Conservation (phyloP, 805 yeast genomes). For the Candida peoriensis region DNA sequence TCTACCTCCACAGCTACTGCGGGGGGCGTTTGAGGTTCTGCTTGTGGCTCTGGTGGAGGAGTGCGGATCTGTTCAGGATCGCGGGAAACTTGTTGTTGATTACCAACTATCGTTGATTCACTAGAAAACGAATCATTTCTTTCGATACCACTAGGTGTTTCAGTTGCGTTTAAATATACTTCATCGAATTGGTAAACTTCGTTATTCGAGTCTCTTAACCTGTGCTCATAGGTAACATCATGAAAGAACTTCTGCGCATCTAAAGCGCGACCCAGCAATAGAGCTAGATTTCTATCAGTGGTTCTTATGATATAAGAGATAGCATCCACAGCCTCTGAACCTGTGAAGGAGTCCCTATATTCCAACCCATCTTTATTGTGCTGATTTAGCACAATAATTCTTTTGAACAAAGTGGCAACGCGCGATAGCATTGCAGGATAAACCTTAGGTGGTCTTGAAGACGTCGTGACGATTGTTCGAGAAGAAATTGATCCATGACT, state of each 20-base stretch:
- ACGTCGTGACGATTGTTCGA: conserved; percentile 44
- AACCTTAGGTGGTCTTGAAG: conserved; percentile 53
- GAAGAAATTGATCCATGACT: conserved; percentile 19
- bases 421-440: conserved; percentile 87
- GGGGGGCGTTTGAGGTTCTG: conserved; percentile 4
- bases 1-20: conserved; percentile 19
- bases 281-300: conserved; percentile 84
- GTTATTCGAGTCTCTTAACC: conserved; percentile 78
- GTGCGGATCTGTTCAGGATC: conserved; percentile 1
- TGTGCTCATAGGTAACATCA: conserved; percentile 92
- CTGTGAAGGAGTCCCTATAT: conserved; percentile 90
- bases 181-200: conserved; percentile 86
- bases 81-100: conserved; percentile 1
- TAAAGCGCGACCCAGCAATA: conserved; percentile 81
- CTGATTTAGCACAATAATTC: conserved; percentile 63
- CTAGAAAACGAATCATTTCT: conserved; percentile 19
- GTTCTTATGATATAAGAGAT: conserved; percentile 82
- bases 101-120: conserved; percentile 14
- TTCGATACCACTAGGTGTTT: conserved; percentile 26
- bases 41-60: conserved; percentile 4
- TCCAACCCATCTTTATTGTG: conserved; percentile 86
- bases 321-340: conserved; percentile 90
- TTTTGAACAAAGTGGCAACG: conserved; percentile 76
- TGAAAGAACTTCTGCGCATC: conserved; percentile 94
- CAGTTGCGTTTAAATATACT: conserved; percentile 36